Conservation (phyloP, 164 flowering plant species). For the Tetracentron sinense region DNA sequence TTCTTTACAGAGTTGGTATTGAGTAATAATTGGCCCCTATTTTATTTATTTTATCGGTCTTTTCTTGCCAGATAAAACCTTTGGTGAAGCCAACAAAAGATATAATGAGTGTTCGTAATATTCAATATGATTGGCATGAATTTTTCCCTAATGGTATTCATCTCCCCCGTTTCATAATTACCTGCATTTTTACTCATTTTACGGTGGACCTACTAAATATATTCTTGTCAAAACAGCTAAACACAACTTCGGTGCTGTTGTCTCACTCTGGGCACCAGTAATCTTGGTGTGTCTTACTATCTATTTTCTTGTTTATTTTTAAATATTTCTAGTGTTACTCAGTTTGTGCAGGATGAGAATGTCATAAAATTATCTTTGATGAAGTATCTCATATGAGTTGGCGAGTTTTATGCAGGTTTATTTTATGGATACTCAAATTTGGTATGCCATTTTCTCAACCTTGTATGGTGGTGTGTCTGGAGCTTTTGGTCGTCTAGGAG, state of each 20-base stretch:
- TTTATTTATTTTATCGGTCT: slow-evolving; percentile 1
- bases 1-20: not conserved
- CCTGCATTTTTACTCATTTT: slow-evolving; percentile 2
- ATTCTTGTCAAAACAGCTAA: slow-evolving; percentile 51
- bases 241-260: slow-evolving; percentile 72
- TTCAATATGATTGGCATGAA: slow-evolving; percentile 86
- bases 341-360: not conserved
- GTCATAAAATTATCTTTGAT: slow-evolving; percentile 1
- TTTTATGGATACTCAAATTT: slow-evolving; percentile 27
- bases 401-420: slow-evolving; percentile 82
- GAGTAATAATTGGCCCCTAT: slow-evolving; percentile 3
- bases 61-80: slow-evolving; percentile 64
- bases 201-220: slow-evolving; percentile 8
- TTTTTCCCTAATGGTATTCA: slow-evolving; percentile 91
- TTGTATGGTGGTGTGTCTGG: too few species aligned
- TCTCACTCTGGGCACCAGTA: slow-evolving; percentile 88
- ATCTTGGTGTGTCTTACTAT: slow-evolving; percentile 47
- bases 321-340: not conserved
- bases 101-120: slow-evolving; percentile 61
- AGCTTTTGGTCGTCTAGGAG: too few species aligned
- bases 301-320: slow-evolving; percentile 7
- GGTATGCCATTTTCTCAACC: too few species aligned
- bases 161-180: too few species aligned
- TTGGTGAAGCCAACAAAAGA: slow-evolving; percentile 82
- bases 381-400: slow-evolving; percentile 9